These are phyloP conservation scores for Vigna reflexopilosa DNA, from an alignment of 306 rosid species.

Conservation along the genomic window DNA sequence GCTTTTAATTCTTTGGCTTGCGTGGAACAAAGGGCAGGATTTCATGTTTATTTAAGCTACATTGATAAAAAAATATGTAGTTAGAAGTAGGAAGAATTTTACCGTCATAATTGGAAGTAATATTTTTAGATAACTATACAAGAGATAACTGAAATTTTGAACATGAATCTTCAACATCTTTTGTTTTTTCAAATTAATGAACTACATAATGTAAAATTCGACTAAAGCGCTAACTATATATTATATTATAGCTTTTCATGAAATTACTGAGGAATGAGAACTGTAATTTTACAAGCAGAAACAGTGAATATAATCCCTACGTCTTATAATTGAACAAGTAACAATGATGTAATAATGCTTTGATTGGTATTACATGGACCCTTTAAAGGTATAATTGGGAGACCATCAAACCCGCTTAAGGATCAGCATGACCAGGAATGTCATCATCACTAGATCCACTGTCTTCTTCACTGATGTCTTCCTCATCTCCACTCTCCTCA, in stretches of 20 bases:
- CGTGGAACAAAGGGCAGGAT: background rate
- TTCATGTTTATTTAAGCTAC: background rate
- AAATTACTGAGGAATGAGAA: slow-evolving; percentile 43
- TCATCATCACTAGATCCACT: slow-evolving; percentile 85
- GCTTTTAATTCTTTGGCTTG: background rate
- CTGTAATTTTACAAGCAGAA: slow-evolving; percentile 52
- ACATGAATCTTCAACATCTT: background rate
- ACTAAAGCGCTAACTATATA: slow-evolving; percentile 10
- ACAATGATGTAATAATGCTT: slow-evolving; percentile 42
- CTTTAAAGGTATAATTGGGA: slow-evolving; percentile 28
- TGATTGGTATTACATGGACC: slow-evolving; percentile 53
- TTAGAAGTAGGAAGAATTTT: background rate
- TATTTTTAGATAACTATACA: background rate
- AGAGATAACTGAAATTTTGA: slow-evolving; percentile 2
- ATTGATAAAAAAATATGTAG: background rate
- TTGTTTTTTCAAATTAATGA: background rate
- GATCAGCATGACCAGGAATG: slow-evolving; percentile 90
- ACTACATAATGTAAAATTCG: background rate
- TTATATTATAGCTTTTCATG: slow-evolving; percentile 21
- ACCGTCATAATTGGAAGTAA: background rate
- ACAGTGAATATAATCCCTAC: slow-evolving; percentile 50
- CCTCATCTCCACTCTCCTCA: slow-evolving; percentile 79
- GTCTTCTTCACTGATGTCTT: slow-evolving; percentile 75
- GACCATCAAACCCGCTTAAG: slow-evolving; percentile 48
- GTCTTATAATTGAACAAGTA: slow-evolving; percentile 45